Base-by-base conservation (phyloP, 768 basidiomycete genomes). In the Kwoniella dendrophila region DNA sequence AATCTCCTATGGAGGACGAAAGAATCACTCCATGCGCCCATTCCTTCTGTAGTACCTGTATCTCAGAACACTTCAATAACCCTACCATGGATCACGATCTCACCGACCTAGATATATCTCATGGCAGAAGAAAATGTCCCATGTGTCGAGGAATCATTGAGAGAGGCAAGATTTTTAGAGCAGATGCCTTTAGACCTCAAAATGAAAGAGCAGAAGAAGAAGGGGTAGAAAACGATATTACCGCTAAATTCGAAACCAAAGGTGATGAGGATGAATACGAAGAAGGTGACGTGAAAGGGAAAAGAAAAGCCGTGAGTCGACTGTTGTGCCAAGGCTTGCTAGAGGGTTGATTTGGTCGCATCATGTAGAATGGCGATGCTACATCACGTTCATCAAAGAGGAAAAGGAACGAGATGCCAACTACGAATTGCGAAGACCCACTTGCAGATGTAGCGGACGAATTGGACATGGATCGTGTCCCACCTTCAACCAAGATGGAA, bases 401-500 rank as follows among this genome's bases (percentile, higher is more conserved):
- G 22, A 62, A 47, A 44, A 62, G 43, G 32, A 47, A 3, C 32
- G 30, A 41, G 45, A 52, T 53, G 52, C 56, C 53, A 16, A 65
- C 57, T 32, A 59, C 16, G 29, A 56, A 59, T n/a, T 44, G 55
- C 24, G 52, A 49, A 58, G 53, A 41, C 27, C 49, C 33, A 61
- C 76, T 78, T 50, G 73, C 58, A 26, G 69, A 59, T 11, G 47
- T 57, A 18, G 33, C 69, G 32, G 44, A 54, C 22, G 68, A 63
- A 45, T 27, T 34, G 26, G 45, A 56, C 10, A 63, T 86, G 80
- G 81, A 85, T 16, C 79, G 82, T 32, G 87, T 88, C 76, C 70
- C 87, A 36, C 86, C 87, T 0, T 87, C 87, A 4, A 87, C 86
- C 1, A 90, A 89, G 82, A 87, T 89, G 87, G 63, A 69, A 65